A percentile compares a stretch with the other conserved stretches of the same genome.
Conservation (phyloP, 768 basidiomycete genomes). For the Termitomyces sp. region DNA sequence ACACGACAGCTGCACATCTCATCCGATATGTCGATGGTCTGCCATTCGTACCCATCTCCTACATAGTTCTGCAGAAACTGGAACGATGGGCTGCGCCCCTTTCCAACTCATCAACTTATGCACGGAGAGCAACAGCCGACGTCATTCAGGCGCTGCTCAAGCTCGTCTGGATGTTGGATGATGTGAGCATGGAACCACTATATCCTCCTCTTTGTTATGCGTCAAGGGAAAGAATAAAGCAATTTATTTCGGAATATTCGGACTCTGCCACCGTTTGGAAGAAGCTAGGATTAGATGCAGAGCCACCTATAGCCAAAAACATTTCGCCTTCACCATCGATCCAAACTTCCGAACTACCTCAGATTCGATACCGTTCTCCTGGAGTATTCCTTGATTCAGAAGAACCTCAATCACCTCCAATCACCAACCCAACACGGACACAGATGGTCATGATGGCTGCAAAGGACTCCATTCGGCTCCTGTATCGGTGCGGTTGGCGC, state of each 20-base stretch:
- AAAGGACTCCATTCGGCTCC: not conserved
- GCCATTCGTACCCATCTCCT: not conserved
- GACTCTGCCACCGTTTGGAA: not conserved
- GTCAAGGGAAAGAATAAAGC: not conserved
- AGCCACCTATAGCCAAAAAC: not conserved
- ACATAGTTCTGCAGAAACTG: not conserved
- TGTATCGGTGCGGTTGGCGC: not conserved
- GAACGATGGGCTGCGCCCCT: not conserved
- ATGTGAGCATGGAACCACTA: not conserved
- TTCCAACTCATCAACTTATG: not conserved
- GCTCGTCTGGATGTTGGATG: not conserved
- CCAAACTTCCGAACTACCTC: not conserved
- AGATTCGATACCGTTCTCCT: not conserved
- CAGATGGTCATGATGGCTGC: constrained; percentile 1
- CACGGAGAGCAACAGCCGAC: not conserved
- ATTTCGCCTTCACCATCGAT: not conserved
- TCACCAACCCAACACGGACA: not conserved
- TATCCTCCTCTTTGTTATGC: not conserved
- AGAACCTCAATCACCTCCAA: not conserved
- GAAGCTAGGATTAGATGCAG: not conserved
- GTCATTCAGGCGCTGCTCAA: not conserved
- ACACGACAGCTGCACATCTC: not conserved
- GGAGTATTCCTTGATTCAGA: not conserved
- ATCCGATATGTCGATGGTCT: not conserved
- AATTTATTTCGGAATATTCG: not conserved